Evolutionary conservation across 2,329 filamentous ascomycete species (phyloP).

Genomic region (Phialophora macrospora): DNA sequence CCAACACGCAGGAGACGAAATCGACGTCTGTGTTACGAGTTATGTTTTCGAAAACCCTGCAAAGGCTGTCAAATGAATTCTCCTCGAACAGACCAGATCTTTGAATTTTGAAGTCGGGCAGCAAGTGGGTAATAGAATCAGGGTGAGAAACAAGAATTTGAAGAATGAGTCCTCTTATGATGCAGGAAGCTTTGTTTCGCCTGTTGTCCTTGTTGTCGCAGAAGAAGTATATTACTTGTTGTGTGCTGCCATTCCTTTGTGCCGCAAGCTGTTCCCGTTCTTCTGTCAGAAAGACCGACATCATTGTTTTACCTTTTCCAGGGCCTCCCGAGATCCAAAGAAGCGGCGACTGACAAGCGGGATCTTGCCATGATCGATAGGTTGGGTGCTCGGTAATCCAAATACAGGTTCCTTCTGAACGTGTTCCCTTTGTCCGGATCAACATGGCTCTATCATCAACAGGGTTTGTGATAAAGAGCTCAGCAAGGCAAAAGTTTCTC

Average conservation of each 20-base stretch:
- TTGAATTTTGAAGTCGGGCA: constrained; percentile 9
- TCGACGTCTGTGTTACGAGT: neutral
- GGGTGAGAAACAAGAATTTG: constrained; percentile 35
- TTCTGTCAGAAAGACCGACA: constrained; percentile 40
- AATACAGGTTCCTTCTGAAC: neutral
- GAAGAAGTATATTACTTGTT: constrained; percentile 40
- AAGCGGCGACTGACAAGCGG: constrained; percentile 22
- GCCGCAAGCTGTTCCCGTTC: constrained; percentile 33
- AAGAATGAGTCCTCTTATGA: constrained; percentile 38
- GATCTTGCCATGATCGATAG: constrained; percentile 14
- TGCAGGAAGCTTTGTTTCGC: constrained; percentile 37
- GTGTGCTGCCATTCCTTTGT: neutral
- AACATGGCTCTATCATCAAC: constrained; percentile 9
- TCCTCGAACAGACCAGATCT: neutral
- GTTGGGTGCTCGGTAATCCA: neutral
- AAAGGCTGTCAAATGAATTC: constrained; percentile 6
- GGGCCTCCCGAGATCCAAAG: constrained; percentile 41
- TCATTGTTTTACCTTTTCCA: constrained; percentile 42
- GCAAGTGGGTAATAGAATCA: neutral
- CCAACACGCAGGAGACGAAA: constrained; percentile 1
- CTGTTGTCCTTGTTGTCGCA: constrained; percentile 39
- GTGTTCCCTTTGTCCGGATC: constrained; percentile 4
- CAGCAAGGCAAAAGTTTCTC: constrained; percentile 8
- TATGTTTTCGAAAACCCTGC: constrained; percentile 1
- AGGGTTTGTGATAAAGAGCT: constrained; percentile 9